These are phyloP conservation scores for Dichomitus squalens DNA, from an alignment of 1,284 basidiomycete genomes.

Conservation along the genomic window DNA sequence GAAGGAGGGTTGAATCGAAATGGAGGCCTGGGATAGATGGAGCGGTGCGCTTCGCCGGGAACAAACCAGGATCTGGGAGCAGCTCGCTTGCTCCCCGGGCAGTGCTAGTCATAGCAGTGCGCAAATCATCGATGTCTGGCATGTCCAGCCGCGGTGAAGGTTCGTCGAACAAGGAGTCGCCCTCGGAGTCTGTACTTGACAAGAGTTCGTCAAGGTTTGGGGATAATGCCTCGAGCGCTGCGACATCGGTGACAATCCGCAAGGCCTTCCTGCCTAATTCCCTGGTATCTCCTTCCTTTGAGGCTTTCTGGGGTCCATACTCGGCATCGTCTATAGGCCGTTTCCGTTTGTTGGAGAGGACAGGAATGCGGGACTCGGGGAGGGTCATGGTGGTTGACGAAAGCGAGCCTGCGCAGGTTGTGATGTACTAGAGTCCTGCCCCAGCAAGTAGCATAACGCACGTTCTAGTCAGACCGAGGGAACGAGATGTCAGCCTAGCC, in stretches of 20 bases:
- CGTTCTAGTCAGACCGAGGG: neutral
- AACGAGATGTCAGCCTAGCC: neutral
- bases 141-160: slow-evolving; percentile 11
- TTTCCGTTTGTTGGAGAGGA: slow-evolving; percentile 17
- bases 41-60: slow-evolving; percentile 35
- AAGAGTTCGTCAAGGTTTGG: slow-evolving; percentile 16
- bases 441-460: neutral
- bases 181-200: slow-evolving; percentile 28
- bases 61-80: slow-evolving; percentile 10
- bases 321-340: slow-evolving; percentile 1
- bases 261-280: slow-evolving; percentile 5
- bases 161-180: slow-evolving; percentile 47
- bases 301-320: neutral
- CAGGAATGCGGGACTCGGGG: neutral
- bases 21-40: slow-evolving; percentile 68
- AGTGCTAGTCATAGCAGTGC: neutral
- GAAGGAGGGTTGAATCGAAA: slow-evolving; percentile 52
- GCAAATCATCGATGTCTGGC: slow-evolving; percentile 5
- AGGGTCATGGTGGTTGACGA: neutral
- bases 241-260: slow-evolving; percentile 14
- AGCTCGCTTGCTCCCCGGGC: neutral
- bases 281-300: neutral
- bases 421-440: neutral
- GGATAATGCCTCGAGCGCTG: slow-evolving; percentile 1
- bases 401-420: neutral